Conservation (phyloP, 306 rosid species). For the Ochetophila trinervis region DNA sequence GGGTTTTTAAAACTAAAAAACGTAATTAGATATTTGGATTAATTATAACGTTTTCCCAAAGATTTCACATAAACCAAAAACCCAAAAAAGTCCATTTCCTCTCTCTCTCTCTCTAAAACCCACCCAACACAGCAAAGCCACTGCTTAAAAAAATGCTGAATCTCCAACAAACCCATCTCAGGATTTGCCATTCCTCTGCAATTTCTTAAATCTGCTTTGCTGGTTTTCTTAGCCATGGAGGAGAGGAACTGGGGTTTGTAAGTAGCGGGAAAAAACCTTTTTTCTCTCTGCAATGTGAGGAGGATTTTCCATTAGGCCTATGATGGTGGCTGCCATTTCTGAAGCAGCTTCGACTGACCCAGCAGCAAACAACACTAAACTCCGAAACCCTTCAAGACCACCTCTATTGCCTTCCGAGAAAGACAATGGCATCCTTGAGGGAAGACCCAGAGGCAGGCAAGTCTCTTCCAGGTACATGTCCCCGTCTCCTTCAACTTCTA, state of each 20-base stretch:
- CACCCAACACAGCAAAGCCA: slow-evolving; percentile 14
- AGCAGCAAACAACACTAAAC: slow-evolving; percentile 30
- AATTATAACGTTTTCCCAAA: slow-evolving; percentile 45
- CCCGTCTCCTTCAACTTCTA: slow-evolving; percentile 72
- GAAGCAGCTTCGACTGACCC: slow-evolving; percentile 50
- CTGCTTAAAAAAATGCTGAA: slow-evolving; percentile 44
- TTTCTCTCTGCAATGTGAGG: slow-evolving; percentile 48
- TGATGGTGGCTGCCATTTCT: slow-evolving; percentile 95
- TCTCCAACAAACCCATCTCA: slow-evolving; percentile 36
- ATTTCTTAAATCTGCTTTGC: slow-evolving; percentile 33
- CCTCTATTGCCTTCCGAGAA: slow-evolving; percentile 59
- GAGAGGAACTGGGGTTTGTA: slow-evolving; percentile 2
- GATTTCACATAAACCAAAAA: slow-evolving; percentile 40
- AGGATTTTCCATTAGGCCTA: slow-evolving; percentile 29
- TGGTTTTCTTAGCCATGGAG: neutral
- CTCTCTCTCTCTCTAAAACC: slow-evolving; percentile 16
- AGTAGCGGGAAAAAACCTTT: no score
- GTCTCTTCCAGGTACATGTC: slow-evolving; percentile 98
- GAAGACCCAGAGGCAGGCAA: slow-evolving; percentile 70
- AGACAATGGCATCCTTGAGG: slow-evolving; percentile 53
- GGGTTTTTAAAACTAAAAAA: neutral
- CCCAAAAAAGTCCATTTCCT: slow-evolving; percentile 28
- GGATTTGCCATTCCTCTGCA: slow-evolving; percentile 14
- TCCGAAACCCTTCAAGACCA: slow-evolving; percentile 38
- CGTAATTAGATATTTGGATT: slow-evolving; percentile 26